Conservation (phyloP, 495 filamentous ascomycete genomes). For the Podospora anserina region DNA sequence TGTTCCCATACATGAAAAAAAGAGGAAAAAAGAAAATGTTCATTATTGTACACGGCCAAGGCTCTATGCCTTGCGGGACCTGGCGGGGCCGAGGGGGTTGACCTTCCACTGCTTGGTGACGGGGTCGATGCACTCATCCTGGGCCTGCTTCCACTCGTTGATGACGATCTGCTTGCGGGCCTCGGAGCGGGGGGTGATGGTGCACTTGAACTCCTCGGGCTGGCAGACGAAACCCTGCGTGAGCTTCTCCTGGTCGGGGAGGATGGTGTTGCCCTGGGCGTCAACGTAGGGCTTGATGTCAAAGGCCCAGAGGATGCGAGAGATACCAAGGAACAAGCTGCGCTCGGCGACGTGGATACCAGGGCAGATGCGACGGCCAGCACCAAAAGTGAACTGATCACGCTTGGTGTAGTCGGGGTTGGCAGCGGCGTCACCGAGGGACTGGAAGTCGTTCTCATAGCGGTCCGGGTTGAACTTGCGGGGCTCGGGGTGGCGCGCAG, state of each 20-base stretch:
- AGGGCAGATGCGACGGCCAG: conserved; percentile 58
- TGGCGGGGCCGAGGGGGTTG: conserved; percentile 18
- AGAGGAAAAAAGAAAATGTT: conserved; percentile 4
- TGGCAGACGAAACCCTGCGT: conserved; percentile 46
- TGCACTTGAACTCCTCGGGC: conserved; percentile 39
- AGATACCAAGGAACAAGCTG: conserved; percentile 50
- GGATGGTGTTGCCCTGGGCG: conserved; percentile 32
- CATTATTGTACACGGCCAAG: not conserved
- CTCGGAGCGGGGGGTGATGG: conserved; percentile 35
- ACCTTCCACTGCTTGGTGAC: conserved; percentile 31
- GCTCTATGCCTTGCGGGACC: conserved; percentile 20
- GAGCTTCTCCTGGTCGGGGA: conserved; percentile 41
- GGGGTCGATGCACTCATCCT: conserved; percentile 35
- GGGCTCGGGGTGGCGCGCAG: conserved; percentile 37
- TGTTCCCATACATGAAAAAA: not conserved
- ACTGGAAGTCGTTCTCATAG: conserved; percentile 31
- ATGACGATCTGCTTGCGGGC: conserved; percentile 29
- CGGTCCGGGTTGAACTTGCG: conserved; percentile 35
- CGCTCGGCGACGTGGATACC: conserved; percentile 58
- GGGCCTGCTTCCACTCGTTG: conserved; percentile 37
- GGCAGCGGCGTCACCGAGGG: conserved; percentile 30
- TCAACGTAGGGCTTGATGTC: conserved; percentile 38
- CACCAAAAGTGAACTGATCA: conserved; percentile 54
- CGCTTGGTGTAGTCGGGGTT: conserved; percentile 37
- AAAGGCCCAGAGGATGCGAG: conserved; percentile 56